phyloP scores from a whole-genome alignment of 371 early-diverging fungal species.

The Mucor irregularis region DNA sequence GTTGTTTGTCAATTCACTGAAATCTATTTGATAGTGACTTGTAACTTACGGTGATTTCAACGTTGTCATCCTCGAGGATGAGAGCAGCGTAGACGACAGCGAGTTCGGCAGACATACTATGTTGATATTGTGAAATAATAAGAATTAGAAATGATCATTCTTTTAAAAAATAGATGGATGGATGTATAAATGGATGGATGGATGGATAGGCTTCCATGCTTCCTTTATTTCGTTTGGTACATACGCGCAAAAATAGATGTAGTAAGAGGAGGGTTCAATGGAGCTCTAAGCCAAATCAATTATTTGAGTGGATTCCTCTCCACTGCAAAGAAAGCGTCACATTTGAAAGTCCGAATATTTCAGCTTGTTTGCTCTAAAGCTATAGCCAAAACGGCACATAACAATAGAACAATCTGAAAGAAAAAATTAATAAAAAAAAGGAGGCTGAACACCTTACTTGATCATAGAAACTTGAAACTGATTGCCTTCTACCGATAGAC shows the following conservation, averaged over 20 bases:
- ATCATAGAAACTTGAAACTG: too few relatives aligned
- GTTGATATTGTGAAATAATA: not conserved
- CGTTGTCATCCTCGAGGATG: constrained; percentile 96
- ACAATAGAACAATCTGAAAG: too few relatives aligned
- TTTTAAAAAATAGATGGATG: constrained; percentile 19
- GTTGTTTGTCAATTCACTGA: not conserved
- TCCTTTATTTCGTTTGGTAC: too few relatives aligned
- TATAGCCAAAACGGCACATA: too few relatives aligned
- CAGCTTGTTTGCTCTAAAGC: too few relatives aligned
- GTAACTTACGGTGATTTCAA: constrained; percentile 91
- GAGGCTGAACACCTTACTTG: too few relatives aligned
- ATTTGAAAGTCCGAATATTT: too few relatives aligned
- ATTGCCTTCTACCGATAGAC: too few relatives aligned
- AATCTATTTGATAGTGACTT: not conserved
- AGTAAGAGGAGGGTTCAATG: constrained; percentile 24
- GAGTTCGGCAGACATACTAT: constrained; percentile 75
- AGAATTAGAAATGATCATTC: too few relatives aligned
- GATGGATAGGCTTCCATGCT: constrained; percentile 20
- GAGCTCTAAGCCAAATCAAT: not conserved
- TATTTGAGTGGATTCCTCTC: too few relatives aligned
- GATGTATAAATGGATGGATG: constrained; percentile 26
- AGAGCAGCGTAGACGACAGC: constrained; percentile 97
- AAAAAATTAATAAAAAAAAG: too few relatives aligned
- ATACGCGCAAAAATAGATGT: constrained; percentile 28
- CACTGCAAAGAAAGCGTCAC: too few relatives aligned